These are phyloP conservation scores for Camellia sinensis DNA, from an alignment of 148 eudicot species.

Conservation along the genomic window DNA sequence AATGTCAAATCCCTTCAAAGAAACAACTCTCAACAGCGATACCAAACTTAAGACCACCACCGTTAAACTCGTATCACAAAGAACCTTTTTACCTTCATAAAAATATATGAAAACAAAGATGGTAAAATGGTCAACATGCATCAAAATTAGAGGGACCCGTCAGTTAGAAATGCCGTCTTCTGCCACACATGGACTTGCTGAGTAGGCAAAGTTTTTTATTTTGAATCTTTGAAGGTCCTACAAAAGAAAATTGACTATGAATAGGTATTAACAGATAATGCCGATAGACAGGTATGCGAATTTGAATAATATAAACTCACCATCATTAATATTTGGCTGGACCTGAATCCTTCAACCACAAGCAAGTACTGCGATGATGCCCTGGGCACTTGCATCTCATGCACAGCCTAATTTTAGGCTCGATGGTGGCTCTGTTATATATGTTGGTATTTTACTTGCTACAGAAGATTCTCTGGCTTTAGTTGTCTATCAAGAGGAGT, in stretches of 20 bases:
- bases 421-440: neutral
- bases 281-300: neutral
- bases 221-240: neutral
- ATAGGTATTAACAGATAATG: neutral
- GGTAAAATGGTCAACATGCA: neutral
- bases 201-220: neutral
- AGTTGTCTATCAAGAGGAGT: neutral
- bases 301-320: neutral
- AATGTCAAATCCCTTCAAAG: constrained; percentile 9
- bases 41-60: neutral
- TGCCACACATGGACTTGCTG: neutral
- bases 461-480: neutral
- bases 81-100: neutral
- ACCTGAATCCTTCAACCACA: neutral
- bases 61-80: neutral
- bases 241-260: neutral
- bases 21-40: neutral
- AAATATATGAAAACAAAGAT: neutral
- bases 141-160: neutral
- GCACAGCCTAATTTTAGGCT: neutral
- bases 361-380: neutral
- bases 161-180: neutral
- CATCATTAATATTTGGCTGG: neutral
- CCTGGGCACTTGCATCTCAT: neutral
- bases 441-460: too few species aligned